Percentiles rank a stretch among this genome's conserved stretches.
Conservation (phyloP, 2,329 filamentous ascomycete genomes). For the Sporothrix inflata region DNA sequence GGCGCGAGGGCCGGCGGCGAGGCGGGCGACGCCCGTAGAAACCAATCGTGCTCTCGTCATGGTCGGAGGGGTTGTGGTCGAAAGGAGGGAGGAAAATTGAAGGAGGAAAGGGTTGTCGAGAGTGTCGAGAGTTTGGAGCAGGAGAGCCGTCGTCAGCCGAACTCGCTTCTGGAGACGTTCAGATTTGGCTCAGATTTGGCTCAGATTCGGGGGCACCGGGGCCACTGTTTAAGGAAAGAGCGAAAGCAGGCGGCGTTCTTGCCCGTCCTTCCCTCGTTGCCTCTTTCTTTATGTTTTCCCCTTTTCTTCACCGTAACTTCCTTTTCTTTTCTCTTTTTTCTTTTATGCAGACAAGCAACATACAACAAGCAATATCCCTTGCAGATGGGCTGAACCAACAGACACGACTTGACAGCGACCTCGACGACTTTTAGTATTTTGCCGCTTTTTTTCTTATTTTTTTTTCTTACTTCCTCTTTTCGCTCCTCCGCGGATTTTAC, state of each 20-base stretch:
- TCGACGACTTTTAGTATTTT: background rate
- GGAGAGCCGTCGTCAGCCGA: constrained; percentile 12
- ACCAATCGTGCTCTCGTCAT: constrained; percentile 21
- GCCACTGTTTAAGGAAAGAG: constrained; percentile 13
- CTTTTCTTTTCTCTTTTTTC: background rate
- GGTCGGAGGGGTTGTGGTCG: background rate
- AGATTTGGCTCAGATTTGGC: background rate
- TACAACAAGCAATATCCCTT: constrained; percentile 3
- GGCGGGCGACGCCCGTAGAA: background rate
- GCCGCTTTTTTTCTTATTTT: background rate
- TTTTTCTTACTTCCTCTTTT: constrained; percentile 17
- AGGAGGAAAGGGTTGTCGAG: background rate
- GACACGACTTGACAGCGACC: background rate
- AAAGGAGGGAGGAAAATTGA: background rate
- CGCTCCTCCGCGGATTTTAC: constrained; percentile 23
- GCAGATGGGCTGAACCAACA: constrained; percentile 14
- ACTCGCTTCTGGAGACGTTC: background rate
- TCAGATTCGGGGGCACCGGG: constrained; percentile 3
- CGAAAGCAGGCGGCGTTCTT: background rate
- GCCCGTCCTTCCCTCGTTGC: background rate
- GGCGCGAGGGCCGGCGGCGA: background rate
- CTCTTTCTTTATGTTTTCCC: background rate
- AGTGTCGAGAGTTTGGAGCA: background rate
- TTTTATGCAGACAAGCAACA: background rate
- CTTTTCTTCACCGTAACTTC: constrained; percentile 7